phyloP scores from a whole-genome alignment of 192 early-diverging fungal genomes.

The Podila verticillata region DNA sequence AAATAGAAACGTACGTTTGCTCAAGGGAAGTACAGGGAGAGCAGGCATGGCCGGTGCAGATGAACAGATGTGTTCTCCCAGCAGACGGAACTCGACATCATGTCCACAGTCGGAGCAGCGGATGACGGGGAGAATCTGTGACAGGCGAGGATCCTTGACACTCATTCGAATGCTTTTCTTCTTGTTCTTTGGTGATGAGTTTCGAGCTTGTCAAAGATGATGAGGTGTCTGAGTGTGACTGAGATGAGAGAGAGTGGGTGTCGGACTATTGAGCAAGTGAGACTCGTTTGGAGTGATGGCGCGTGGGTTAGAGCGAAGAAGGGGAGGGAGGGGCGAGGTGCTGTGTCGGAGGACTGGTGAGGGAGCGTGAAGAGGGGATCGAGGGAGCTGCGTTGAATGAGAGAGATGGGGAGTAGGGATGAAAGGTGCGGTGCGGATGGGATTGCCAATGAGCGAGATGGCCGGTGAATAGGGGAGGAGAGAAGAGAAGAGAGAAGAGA shows the following conservation, averaged over 20 bases:
- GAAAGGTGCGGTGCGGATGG: constrained; percentile 10
- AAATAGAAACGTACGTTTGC: constrained; percentile 17
- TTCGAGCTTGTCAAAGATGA: constrained; percentile 1
- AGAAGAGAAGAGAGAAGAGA: neutral
- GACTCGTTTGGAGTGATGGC: neutral
- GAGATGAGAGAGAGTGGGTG: neutral
- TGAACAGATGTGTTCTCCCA: constrained; percentile 64
- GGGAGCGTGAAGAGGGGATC: neutral
- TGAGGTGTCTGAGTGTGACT: neutral
- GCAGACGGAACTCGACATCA: constrained; percentile 59
- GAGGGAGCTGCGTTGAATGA: neutral
- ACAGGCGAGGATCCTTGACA: constrained; percentile 57
- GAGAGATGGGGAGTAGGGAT: neutral
- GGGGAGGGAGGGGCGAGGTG: neutral
- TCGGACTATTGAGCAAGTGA: constrained; percentile 1
- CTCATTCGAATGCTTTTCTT: constrained; percentile 8
- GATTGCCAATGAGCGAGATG: neutral
- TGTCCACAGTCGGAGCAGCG: constrained; percentile 68
- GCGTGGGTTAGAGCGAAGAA: constrained; percentile 1
- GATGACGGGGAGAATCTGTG: constrained; percentile 64
- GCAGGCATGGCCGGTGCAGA: constrained; percentile 59
- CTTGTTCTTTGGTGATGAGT: neutral
- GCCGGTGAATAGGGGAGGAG: neutral
- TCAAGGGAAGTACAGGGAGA: constrained; percentile 38
- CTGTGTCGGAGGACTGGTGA: too few relatives aligned